Conservation (phyloP, 495 filamentous ascomycete genomes). For the Lasiosphaeria hispida region DNA sequence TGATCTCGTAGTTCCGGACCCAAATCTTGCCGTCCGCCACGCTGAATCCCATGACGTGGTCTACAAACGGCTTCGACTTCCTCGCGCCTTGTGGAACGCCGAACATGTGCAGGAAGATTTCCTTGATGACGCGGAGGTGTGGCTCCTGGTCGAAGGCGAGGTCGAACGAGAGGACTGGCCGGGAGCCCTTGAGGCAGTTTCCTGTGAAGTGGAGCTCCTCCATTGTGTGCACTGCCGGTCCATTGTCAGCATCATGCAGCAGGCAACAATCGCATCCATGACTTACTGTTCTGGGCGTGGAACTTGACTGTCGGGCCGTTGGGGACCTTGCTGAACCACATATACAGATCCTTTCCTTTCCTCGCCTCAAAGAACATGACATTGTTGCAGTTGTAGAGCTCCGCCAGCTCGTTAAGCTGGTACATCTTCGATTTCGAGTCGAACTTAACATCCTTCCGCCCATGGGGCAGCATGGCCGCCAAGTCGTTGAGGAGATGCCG, state of each 20-base stretch:
- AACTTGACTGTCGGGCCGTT: slow-evolving; percentile 94
- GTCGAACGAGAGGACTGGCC: slow-evolving; percentile 95
- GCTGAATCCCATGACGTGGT: slow-evolving; percentile 92
- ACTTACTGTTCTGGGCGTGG: slow-evolving; percentile 64
- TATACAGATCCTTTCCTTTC: slow-evolving; percentile 91
- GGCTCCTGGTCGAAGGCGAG: slow-evolving; percentile 73
- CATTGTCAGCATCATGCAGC: slow-evolving; percentile 9
- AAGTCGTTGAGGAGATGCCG: slow-evolving; percentile 91
- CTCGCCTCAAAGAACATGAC: slow-evolving; percentile 94
- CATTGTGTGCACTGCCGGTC: slow-evolving; percentile 75
- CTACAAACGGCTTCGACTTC: slow-evolving; percentile 92
- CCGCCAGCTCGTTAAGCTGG: slow-evolving; percentile 92
- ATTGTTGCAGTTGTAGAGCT: slow-evolving; percentile 99
- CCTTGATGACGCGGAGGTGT: slow-evolving; percentile 71
- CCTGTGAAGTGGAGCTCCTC: slow-evolving; percentile 94
- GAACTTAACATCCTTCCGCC: slow-evolving; percentile 90
- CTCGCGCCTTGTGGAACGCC: slow-evolving; percentile 84
- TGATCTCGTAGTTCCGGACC: slow-evolving; percentile 92
- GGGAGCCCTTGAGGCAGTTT: slow-evolving; percentile 91
- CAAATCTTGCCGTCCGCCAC: slow-evolving; percentile 94
- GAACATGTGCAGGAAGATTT: slow-evolving; percentile 88
- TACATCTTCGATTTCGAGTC: slow-evolving; percentile 93
- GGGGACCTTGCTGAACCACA: slow-evolving; percentile 90
- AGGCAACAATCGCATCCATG: background rate
- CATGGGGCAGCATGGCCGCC: slow-evolving; percentile 83